A percentile compares a stretch with the other conserved stretches of the same genome.
Conservation (phyloP, 257 asterid genomes). For the Capsicum baccatum region DNA sequence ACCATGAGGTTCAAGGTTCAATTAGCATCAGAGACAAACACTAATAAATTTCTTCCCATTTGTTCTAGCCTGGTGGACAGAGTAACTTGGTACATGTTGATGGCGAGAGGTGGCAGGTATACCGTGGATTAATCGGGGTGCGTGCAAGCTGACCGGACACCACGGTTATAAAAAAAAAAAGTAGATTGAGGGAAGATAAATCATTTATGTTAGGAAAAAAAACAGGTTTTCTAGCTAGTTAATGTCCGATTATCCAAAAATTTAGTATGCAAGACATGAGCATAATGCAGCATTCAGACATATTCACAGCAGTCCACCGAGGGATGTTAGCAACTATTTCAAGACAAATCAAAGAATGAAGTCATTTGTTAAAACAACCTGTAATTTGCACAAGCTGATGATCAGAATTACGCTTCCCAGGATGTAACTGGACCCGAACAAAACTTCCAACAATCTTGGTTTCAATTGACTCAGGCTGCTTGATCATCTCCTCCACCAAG, state of each 20-base stretch:
- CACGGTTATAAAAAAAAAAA: too few species aligned
- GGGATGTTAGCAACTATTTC: neutral
- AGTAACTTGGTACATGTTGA: too few species aligned
- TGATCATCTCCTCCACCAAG: constrained; percentile 56
- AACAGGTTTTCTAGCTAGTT: neutral
- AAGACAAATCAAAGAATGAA: constrained; percentile 17
- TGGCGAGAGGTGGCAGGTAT: too few species aligned
- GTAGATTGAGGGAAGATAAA: neutral
- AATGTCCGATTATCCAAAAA: constrained; percentile 1
- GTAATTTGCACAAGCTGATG: constrained; percentile 74
- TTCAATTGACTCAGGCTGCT: constrained; percentile 66
- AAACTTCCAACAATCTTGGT: constrained; percentile 76
- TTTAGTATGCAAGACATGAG: neutral
- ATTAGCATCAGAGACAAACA: too few species aligned
- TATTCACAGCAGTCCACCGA: neutral
- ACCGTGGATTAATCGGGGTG: too few species aligned
- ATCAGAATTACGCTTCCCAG: constrained; percentile 44
- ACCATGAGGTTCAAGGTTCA: too few species aligned
- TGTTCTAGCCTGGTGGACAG: too few species aligned
- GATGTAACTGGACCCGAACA: constrained; percentile 60
- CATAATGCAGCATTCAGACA: neutral
- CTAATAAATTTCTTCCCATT: too few species aligned
- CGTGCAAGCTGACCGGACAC: too few species aligned
- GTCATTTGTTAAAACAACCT: constrained; percentile 48
- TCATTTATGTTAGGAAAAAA: neutral